A percentile compares a stretch with the other conserved stretches of the same genome.
Evolutionary conservation across 176 grass and related monocot genomes (phyloP).

Genomic region (Oryza brachyantha): DNA sequence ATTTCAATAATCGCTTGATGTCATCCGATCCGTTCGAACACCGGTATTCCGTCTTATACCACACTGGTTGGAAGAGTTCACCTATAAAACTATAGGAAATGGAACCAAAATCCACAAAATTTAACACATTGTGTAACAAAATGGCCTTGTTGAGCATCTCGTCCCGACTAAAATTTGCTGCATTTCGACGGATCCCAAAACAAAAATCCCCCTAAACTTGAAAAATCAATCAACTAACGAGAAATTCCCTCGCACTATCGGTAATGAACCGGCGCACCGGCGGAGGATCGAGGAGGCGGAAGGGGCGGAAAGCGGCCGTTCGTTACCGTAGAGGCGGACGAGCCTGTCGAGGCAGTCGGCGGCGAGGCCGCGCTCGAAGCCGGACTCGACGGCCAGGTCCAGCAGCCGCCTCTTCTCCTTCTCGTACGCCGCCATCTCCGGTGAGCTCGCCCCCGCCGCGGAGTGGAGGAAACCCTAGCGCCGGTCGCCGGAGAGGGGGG

Average conservation of each 20-base stretch:
- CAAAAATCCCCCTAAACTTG: not conserved
- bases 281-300: not conserved
- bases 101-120: not conserved
- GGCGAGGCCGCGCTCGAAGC: slow-evolving; percentile 43
- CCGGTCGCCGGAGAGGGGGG: not conserved
- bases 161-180: too few relatives aligned
- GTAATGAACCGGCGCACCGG: not conserved
- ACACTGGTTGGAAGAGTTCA: not conserved
- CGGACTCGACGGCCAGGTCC: slow-evolving; percentile 38
- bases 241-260: not conserved
- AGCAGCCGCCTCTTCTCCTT: slow-evolving; percentile 32
- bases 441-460: not conserved
- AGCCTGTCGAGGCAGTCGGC: slow-evolving; percentile 43
- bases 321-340: slow-evolving; percentile 61
- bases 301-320: not conserved
- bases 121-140: not conserved
- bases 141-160: too few relatives aligned
- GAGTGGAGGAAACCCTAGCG: slow-evolving; percentile 10
- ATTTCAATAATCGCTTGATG: too few relatives aligned
- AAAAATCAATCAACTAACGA: not conserved
- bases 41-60: too few relatives aligned
- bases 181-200: too few relatives aligned
- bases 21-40: too few relatives aligned
- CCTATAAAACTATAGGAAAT: too few relatives aligned
- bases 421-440: slow-evolving; percentile 25